Evolutionary conservation across 140 eudicot genomes (phyloP).

Genomic region (Cichorium intybus): DNA sequence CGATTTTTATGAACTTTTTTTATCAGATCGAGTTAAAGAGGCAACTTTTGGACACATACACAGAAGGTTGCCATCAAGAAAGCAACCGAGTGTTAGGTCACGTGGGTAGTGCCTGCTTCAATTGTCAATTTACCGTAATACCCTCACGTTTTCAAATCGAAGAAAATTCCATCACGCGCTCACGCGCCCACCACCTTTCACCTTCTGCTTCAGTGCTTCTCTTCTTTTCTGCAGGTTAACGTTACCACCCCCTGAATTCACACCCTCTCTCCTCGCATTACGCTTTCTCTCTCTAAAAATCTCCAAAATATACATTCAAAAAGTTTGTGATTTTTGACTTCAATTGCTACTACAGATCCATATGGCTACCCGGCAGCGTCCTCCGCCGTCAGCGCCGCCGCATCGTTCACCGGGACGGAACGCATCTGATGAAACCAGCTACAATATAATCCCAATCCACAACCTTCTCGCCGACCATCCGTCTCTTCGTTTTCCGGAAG

Average conservation of each 20-base stretch:
- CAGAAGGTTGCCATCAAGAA: not conserved
- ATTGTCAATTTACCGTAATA: not conserved
- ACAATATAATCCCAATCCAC: slow-evolving; percentile 83
- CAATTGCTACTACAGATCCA: not conserved
- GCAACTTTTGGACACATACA: not conserved
- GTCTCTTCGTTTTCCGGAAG: slow-evolving; percentile 83
- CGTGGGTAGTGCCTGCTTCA: not conserved
- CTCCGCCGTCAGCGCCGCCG: slow-evolving; percentile 20
- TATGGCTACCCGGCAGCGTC: slow-evolving; percentile 26
- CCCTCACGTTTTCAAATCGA: slow-evolving; percentile 8
- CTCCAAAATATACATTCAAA: not conserved
- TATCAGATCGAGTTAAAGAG: not conserved
- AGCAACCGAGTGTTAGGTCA: not conserved
- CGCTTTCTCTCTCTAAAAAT: slow-evolving; percentile 2
- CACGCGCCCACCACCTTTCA: slow-evolving; percentile 22
- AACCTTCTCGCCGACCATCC: slow-evolving; percentile 87
- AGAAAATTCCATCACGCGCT: not conserved
- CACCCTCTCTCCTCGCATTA: slow-evolving; percentile 1
- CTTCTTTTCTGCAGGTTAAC: slow-evolving; percentile 17
- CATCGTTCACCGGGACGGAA: slow-evolving; percentile 16
- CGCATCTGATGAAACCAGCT: slow-evolving; percentile 23
- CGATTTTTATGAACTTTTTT: not conserved
- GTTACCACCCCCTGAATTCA: not conserved
- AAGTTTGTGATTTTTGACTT: not conserved
- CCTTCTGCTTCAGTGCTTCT: not conserved